A percentile compares a stretch with the other conserved stretches of the same genome.
Evolutionary conservation across 179 eudicot species (phyloP).

Genomic region (Heliamphora pulchella): DNA sequence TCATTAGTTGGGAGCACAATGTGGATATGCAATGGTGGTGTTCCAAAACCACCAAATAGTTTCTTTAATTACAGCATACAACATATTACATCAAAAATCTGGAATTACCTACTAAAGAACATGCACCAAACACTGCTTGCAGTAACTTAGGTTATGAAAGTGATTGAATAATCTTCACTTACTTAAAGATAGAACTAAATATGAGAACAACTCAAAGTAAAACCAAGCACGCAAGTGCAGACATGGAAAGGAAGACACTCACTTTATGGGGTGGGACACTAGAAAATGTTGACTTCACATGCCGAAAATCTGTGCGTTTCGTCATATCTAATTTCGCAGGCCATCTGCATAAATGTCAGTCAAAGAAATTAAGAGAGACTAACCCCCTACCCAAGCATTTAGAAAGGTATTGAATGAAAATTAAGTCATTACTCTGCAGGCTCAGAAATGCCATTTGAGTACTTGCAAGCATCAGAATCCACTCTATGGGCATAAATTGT

Average conservation of each 20-base stretch:
- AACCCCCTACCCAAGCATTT: background rate
- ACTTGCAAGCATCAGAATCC: conserved; percentile 72
- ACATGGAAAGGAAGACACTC: conserved; percentile 19
- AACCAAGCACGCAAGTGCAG: background rate
- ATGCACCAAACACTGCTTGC: background rate
- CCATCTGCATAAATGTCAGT: conserved; percentile 61
- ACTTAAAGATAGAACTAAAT: background rate
- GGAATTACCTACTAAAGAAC: conserved; percentile 8
- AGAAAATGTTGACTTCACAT: conserved; percentile 75
- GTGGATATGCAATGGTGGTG: too few species aligned
- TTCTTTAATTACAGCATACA: too few species aligned
- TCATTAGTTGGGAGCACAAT: too few species aligned
- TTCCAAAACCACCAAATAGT: too few species aligned
- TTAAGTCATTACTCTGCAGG: conserved; percentile 68
- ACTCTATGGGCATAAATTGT: conserved; percentile 57
- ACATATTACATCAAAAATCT: background rate
- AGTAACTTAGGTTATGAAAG: background rate
- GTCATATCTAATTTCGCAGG: conserved; percentile 92
- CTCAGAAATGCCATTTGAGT: conserved; percentile 56
- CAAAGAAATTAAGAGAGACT: conserved; percentile 12
- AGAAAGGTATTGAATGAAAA: conserved; percentile 1
- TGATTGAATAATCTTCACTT: background rate
- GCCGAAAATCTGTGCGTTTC: conserved; percentile 90
- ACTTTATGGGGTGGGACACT: conserved; percentile 71
- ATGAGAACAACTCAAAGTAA: background rate